phyloP scores from a whole-genome alignment of 2,329 filamentous ascomycete species.

The Teratosphaeria viscida region DNA sequence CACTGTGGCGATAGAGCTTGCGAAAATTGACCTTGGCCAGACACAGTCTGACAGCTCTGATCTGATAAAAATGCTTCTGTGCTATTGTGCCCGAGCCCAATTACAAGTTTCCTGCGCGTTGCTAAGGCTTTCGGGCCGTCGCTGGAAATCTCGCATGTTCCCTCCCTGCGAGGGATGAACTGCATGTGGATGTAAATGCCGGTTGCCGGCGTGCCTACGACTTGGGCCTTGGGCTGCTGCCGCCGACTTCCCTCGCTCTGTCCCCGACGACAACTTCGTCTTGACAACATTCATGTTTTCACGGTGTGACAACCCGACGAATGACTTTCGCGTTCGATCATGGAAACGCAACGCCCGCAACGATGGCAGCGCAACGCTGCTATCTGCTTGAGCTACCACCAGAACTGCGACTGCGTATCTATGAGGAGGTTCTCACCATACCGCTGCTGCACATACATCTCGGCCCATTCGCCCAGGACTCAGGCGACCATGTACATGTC shows the following conservation, averaged over 20 bases:
- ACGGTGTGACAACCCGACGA: not conserved
- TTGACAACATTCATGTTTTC: not conserved
- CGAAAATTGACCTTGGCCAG: not conserved
- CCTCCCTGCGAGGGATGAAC: not conserved
- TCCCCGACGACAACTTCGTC: not conserved
- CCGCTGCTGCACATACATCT: not conserved
- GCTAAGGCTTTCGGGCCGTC: not conserved
- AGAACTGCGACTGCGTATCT: not conserved
- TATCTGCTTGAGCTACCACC: not conserved
- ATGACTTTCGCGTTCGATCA: not conserved
- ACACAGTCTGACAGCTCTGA: not conserved
- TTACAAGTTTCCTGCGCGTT: not conserved
- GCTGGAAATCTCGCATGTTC: not conserved
- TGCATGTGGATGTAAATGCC: not conserved
- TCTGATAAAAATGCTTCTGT: not conserved
- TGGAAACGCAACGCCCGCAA: not conserved
- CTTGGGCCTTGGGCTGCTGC: not conserved
- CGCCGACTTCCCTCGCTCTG: not conserved
- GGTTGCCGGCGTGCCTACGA: not conserved
- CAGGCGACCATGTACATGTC: not conserved
- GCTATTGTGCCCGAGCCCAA: not conserved
- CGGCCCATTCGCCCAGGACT: not conserved
- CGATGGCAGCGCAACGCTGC: not conserved
- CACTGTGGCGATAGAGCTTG: not conserved
- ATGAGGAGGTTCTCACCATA: not conserved